A percentile compares a stretch with the other conserved stretches of the same genome.
Evolutionary conservation across 345 rosid genomes (phyloP).

Genomic region (Melaleuca quinquenervia): DNA sequence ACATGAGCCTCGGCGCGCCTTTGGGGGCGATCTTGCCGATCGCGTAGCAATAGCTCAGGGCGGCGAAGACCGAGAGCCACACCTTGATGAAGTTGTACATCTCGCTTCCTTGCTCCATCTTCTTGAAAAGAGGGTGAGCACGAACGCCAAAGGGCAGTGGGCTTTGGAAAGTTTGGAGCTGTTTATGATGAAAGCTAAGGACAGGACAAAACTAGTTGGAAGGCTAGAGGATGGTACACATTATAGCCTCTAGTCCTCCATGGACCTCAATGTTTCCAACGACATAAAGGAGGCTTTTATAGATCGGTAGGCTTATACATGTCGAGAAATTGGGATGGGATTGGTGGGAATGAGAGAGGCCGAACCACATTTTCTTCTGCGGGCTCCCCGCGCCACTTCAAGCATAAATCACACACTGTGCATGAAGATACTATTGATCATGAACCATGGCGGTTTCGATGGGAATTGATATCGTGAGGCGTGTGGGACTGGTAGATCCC

Average conservation of each 20-base stretch:
- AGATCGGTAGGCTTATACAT: background rate
- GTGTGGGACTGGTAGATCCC: too few relatives aligned
- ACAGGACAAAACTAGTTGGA: background rate
- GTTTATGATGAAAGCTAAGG: background rate
- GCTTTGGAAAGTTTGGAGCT: background rate
- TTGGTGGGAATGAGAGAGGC: background rate
- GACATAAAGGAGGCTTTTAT: background rate
- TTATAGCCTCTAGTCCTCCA: background rate
- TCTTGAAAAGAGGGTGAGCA: background rate
- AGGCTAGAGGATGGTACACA: background rate
- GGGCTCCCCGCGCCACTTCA: background rate
- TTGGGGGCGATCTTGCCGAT: background rate
- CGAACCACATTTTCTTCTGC: background rate
- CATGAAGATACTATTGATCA: background rate
- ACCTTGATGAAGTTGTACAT: slow-evolving; percentile 5
- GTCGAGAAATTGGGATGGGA: background rate
- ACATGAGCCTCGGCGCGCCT: slow-evolving; percentile 5
- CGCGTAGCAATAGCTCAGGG: slow-evolving; percentile 10
- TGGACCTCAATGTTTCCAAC: background rate
- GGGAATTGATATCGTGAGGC: background rate
- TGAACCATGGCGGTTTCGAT: too few relatives aligned
- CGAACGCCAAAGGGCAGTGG: background rate
- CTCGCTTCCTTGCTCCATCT: slow-evolving; percentile 1
- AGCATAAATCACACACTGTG: background rate
- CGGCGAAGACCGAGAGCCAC: slow-evolving; percentile 10